Base-by-base conservation (phyloP, 768 basidiomycete genomes). In the Dioszegia crocea region DNA sequence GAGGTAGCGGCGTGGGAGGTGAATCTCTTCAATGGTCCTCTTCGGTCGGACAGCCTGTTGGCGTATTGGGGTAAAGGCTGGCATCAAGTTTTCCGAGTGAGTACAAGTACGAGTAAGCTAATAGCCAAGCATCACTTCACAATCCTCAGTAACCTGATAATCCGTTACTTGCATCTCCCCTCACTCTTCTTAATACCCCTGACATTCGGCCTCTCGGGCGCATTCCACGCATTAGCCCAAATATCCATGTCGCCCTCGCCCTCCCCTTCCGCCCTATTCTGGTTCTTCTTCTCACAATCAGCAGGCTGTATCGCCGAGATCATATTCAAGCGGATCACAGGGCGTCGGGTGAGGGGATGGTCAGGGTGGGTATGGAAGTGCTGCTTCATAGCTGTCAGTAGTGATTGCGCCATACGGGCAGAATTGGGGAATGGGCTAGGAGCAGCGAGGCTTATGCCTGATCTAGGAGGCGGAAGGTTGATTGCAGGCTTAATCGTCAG, bases 341-440 rank as follows among this genome's bases (percentile, higher is more conserved):
- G 76, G 1, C 46, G 49, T 16, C 57, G 63, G 12, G 76, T 77
- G 0, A 24, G 59, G 8, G 76, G 76, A 3, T 44, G 48, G 31
- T 24, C 24, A 31, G 76, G 76, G 0, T 60, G 70, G 60, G 27
- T 66, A 5, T 77, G 76, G 53, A 48, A 23, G 24, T 27, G 23
- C 21, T 11, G 19, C 17, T 55, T 31, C 11, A 10, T 47, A 23
- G 30, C 31, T 16, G 19, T 30, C 16, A 61, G 26, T 17, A 33
- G 43, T 47, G 27, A 36, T 4, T 43, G 52, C 41, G 58, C 65
- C 26, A 50, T 60, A 3, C 39, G 45, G 12, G 50, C 62, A 4
- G 74, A 73, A 73, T 53, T 74, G 31, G 63, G 66, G 49, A 51
- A 53, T 41, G 75, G 75, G 1, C 43, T 76, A 6, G 75, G 68